These are phyloP conservation scores for Anthoceros angustus DNA, from an alignment of 225 moss, liverwort and hornwort genomes.

Conservation along the genomic window DNA sequence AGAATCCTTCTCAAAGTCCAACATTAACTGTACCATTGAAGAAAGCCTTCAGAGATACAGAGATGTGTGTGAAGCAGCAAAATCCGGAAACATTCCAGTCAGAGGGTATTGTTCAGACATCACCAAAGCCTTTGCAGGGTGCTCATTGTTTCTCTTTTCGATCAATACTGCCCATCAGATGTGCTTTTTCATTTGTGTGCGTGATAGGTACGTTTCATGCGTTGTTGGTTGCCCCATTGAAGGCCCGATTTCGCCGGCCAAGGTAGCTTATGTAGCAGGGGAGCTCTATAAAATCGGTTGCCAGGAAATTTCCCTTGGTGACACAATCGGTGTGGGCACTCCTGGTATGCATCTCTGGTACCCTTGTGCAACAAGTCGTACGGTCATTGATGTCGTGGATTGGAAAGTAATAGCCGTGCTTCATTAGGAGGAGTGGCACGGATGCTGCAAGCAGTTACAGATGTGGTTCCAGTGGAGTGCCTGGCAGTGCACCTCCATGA, in stretches of 20 bases:
- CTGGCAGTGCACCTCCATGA: conserved; percentile 96
- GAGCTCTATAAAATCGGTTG: conserved; percentile 76
- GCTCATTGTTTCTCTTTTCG: not conserved
- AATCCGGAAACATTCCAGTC: conserved; percentile 49
- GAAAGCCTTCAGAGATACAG: conserved; percentile 69
- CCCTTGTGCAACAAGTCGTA: too few species aligned
- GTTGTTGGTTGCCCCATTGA: conserved; percentile 88
- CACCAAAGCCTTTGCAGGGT: not conserved
- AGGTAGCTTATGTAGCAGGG: conserved; percentile 64
- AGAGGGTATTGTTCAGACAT: conserved; percentile 44
- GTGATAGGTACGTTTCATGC: conserved; percentile 79
- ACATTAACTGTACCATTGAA: conserved; percentile 75
- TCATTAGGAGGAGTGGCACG: conserved; percentile 53
- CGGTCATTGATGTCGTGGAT: too few species aligned
- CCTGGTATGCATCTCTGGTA: conserved; percentile 32
- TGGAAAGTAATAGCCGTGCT: not conserved
- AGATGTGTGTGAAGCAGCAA: conserved; percentile 63
- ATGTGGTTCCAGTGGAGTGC: conserved; percentile 37
- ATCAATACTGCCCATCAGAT: not conserved
- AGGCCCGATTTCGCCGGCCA: conserved; percentile 39
- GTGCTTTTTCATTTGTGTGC: not conserved
- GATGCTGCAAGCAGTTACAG: conserved; percentile 79
- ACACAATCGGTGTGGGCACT: conserved; percentile 92
- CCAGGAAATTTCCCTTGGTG: conserved; percentile 88
- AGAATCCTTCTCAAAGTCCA: conserved; percentile 76